Base-by-base conservation (phyloP, 2,329 filamentous ascomycete genomes). In the Fusarium protoensiforme region DNA sequence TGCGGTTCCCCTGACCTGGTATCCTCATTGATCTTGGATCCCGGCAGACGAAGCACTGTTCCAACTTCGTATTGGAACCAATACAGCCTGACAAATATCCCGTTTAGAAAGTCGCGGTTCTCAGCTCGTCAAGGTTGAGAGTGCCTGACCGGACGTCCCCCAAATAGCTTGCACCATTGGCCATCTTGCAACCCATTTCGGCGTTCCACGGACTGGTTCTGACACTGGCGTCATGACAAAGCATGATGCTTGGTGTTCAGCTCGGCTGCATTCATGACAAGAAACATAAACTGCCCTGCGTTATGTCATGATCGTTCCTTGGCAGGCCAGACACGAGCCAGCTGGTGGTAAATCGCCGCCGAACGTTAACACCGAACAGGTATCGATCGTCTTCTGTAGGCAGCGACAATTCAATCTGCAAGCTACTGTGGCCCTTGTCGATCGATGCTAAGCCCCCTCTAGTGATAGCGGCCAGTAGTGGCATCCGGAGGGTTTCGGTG, bases 371-470 rank as follows among this genome's bases (percentile, higher is more conserved):
- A 72, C 67, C 33, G 36, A 74, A 71, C 60, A n/a, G 68, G 68
- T 24, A 72, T 72, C 39, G 71, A 72, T 73, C 71, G 39, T 56
- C 71, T 69, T 53, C 59, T 61, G 43, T 33, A 73, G 71, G 71
- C 68, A 73, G 58, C 71, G 51, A 72, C 36, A 74, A 74, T 61
- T 60, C 61, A 67, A 73, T 68, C 64, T 63, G 48, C 48, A 62
- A 35, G 24, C 64, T 73, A 41, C 62, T 53, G 48, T 64, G 68
- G 59, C 54, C 39, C 48, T 36, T 41, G 43, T 51, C 51, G 68
- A 71, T 67, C 61, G 62, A 61, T 57, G 43, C 67, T 70, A 64
- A 70, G 67, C 68, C 67, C 46, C 31, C 35, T 46, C 48, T 27
- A 31, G 61, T 56, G 68, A 38, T 56, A 53, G 35, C 33, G 51